A percentile compares a stretch with the other conserved stretches of the same genome.
phyloP scores from a whole-genome alignment of 305 asterid species.

The Vinca major region DNA sequence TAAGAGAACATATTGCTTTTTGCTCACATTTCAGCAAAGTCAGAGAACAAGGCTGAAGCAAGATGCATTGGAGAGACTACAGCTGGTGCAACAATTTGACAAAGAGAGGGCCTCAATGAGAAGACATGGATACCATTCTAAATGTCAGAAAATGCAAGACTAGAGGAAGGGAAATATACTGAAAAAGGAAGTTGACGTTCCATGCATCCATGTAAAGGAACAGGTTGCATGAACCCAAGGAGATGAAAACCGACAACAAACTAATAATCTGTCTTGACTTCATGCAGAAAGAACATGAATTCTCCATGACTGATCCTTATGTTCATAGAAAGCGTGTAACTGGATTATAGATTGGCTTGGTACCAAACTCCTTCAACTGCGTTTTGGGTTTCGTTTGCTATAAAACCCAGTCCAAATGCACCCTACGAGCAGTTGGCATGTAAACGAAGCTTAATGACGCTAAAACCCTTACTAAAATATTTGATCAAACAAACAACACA shows the following conservation, averaged over 20 bases:
- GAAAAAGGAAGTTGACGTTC: neutral
- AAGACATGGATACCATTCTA: neutral
- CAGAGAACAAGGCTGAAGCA: neutral
- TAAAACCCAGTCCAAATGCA: too few relatives aligned
- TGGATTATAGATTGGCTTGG: too few relatives aligned
- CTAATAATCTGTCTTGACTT: neutral
- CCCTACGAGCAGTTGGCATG: neutral
- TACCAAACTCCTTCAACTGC: too few relatives aligned
- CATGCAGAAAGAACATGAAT: neutral
- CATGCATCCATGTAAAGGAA: neutral
- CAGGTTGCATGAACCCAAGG: neutral
- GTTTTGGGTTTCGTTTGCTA: too few relatives aligned
- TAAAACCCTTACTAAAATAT: neutral
- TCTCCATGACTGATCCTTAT: neutral
- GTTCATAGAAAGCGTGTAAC: neutral
- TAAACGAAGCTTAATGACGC: neutral
- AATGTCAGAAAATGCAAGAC: neutral
- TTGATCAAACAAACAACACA: neutral
- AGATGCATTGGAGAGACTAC: neutral
- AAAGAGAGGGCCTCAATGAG: neutral
- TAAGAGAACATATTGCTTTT: neutral
- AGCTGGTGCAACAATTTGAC: neutral
- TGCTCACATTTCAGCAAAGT: neutral
- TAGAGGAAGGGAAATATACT: neutral
- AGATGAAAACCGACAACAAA: neutral